Conservation (phyloP, 2,329 filamentous ascomycete species). For the Nothomitra cinnamomea region DNA sequence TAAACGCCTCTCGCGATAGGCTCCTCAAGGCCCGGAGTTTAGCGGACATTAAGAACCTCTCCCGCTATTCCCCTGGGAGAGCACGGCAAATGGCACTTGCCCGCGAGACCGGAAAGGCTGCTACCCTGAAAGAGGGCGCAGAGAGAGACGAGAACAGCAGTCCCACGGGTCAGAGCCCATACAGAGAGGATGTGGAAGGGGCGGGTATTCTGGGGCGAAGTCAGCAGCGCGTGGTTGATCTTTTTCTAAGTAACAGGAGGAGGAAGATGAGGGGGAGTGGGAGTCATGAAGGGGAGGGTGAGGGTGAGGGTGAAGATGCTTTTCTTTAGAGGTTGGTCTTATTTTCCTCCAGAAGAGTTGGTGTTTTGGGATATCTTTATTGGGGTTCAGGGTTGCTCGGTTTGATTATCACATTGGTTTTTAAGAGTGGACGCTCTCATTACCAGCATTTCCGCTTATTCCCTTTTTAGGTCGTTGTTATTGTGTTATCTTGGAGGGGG, state of each 20-base stretch:
- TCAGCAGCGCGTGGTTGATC: constrained; percentile 36
- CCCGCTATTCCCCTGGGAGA: too few relatives aligned
- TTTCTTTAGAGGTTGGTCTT: constrained; percentile 17
- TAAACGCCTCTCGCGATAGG: too few relatives aligned
- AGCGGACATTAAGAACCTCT: too few relatives aligned
- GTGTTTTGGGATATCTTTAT: too few relatives aligned
- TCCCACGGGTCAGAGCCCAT: background rate
- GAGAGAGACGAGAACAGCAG: background rate
- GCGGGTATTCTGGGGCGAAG: constrained; percentile 17
- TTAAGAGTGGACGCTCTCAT: too few relatives aligned
- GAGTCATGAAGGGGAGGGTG: constrained; percentile 9
- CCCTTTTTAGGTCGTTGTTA: too few relatives aligned
- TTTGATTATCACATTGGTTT: too few relatives aligned
- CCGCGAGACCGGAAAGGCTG: background rate
- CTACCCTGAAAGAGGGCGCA: background rate
- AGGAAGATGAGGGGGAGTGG: constrained; percentile 24
- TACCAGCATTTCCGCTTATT: too few relatives aligned
- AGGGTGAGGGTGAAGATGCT: constrained; percentile 9
- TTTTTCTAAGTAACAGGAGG: constrained; percentile 34
- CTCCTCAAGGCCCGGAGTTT: too few relatives aligned
- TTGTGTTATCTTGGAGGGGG: too few relatives aligned
- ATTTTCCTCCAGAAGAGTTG: too few relatives aligned
- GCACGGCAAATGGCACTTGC: background rate
- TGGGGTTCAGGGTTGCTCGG: too few relatives aligned
- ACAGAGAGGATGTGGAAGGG: background rate